Percentiles rank a stretch among this genome's conserved stretches.
Evolutionary conservation across 2,329 filamentous ascomycete species (phyloP).

Genomic region (Stachybotrys elegans): DNA sequence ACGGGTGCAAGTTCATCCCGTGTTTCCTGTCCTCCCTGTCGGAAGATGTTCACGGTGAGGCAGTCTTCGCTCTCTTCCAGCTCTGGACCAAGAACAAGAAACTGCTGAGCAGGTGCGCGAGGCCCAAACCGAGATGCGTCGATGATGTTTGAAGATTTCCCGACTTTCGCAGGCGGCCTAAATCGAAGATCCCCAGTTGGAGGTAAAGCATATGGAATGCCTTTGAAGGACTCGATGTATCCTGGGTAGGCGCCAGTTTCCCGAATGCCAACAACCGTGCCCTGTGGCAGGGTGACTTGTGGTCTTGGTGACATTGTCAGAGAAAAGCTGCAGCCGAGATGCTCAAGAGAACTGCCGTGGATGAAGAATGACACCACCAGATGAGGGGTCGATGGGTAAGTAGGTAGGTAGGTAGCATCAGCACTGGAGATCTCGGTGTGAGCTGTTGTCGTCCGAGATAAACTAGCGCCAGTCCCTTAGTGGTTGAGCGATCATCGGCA

Average conservation of each 20-base stretch:
- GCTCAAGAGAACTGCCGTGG: too few species aligned
- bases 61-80: constrained; percentile 44
- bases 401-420: too few species aligned
- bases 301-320: too few species aligned
- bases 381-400: too few species aligned
- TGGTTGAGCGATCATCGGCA: too few species aligned
- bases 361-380: too few species aligned
- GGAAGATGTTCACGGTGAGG: constrained; percentile 48
- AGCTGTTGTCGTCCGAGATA: too few species aligned
- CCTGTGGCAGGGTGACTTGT: constrained; percentile 13
- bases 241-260: constrained; percentile 14
- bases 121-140: constrained; percentile 33
- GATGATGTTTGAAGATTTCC: constrained; percentile 19
- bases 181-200: constrained; percentile 43
- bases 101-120: constrained; percentile 16
- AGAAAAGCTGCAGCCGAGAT: too few species aligned
- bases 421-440: too few species aligned
- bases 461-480: too few species aligned
- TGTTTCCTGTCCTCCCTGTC: constrained; percentile 23
- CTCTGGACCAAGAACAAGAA: constrained; percentile 14
- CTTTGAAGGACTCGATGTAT: constrained; percentile 36
- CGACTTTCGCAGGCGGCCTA: constrained; percentile 25
- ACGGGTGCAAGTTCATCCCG: constrained; percentile 31
- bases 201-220: constrained; percentile 43
- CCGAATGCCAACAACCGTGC: constrained; percentile 14